phyloP scores from a whole-genome alignment of 352 stramenopile species.

The Blastocystis sp. region DNA sequence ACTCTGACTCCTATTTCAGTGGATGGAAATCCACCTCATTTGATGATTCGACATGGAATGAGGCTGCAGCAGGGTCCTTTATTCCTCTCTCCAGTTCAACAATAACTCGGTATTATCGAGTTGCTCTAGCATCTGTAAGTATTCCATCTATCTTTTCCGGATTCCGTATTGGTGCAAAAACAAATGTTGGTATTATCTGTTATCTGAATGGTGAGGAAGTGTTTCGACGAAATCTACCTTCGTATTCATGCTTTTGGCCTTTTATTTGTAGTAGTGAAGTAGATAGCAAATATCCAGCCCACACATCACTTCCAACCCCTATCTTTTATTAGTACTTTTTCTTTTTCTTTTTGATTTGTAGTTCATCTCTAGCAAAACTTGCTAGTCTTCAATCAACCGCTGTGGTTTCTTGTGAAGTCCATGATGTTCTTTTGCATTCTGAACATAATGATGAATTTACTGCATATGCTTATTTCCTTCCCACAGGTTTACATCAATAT shows the following conservation, averaged over 20 bases:
- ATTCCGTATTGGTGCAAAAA: background rate
- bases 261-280: background rate
- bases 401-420: background rate
- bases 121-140: background rate
- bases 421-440: background rate
- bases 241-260: background rate
- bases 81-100: background rate
- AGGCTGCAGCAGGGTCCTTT: background rate
- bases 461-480: background rate
- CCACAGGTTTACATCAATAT: background rate
- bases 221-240: conserved; percentile 45
- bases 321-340: background rate
- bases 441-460: background rate
- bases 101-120: conserved; percentile 47
- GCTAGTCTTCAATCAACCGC: background rate
- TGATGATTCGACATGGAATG: conserved; percentile 23
- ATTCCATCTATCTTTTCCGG: background rate
- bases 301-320: background rate
- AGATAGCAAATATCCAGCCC: background rate
- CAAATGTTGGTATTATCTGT: background rate
- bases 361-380: background rate
- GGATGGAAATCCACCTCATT: background rate
- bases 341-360: background rate
- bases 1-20: background rate
- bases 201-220: conserved; percentile 44